These are phyloP conservation scores for Obelidium mucronatum DNA, from an alignment of 192 early-diverging fungal genomes.

Conservation along the genomic window DNA sequence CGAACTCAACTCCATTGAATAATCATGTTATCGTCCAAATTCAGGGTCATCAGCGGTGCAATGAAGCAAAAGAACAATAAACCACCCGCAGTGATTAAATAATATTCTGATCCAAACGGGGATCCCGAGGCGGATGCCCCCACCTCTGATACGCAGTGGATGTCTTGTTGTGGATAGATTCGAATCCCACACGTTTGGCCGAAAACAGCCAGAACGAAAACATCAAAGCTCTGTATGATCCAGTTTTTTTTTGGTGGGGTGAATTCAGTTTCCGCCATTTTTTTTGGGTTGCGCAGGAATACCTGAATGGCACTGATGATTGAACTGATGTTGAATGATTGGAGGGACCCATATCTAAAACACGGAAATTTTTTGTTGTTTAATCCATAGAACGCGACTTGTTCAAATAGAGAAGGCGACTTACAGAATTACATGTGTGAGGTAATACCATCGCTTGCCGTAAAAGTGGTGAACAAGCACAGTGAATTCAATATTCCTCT, in stretches of 20 bases:
- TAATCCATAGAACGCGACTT: background rate
- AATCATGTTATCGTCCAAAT: conserved; percentile 74
- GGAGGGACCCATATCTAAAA: conserved; percentile 60
- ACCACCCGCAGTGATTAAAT: conserved; percentile 68
- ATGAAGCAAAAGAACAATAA: conserved; percentile 60
- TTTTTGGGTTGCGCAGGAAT: background rate
- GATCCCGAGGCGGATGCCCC: conserved; percentile 50
- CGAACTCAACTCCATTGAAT: conserved; percentile 58
- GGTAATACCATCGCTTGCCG: conserved; percentile 64
- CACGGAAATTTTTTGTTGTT: too few relatives aligned
- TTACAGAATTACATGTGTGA: conserved; percentile 69
- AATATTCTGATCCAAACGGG: conserved; percentile 63
- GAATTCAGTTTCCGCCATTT: background rate
- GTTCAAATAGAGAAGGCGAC: background rate
- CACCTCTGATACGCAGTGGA: conserved; percentile 57
- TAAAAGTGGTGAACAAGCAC: conserved; percentile 73
- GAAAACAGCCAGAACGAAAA: conserved; percentile 63
- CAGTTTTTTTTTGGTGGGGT: background rate
- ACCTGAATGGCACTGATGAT: conserved; percentile 75
- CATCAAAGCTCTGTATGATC: conserved; percentile 67
- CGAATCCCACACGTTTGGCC: conserved; percentile 74
- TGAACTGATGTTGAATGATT: conserved; percentile 74
- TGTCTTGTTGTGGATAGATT: conserved; percentile 58
- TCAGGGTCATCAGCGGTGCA: conserved; percentile 64
- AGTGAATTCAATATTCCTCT: conserved; percentile 75